Evolutionary conservation across 148 eudicot species (phyloP).

Genomic region (Spergularia marina): DNA sequence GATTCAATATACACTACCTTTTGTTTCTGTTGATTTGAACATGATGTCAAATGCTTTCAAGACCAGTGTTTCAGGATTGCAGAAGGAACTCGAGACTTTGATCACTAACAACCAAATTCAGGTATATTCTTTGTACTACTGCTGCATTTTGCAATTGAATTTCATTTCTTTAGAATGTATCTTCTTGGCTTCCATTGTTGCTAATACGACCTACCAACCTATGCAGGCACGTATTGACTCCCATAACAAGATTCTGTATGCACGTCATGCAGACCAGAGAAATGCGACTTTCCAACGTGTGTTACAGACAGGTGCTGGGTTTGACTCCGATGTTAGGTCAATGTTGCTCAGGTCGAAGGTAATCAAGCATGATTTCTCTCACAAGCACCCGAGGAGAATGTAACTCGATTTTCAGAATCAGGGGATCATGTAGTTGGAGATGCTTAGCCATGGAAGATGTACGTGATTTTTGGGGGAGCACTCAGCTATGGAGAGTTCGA

Average conservation of each 20-base stretch:
- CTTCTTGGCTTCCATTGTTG: neutral
- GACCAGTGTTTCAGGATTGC: constrained; percentile 56
- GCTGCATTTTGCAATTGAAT: neutral
- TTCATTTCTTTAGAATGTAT: neutral
- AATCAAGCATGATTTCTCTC: constrained; percentile 60
- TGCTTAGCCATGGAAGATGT: neutral
- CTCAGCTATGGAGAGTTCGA: neutral
- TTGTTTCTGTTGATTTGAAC: constrained; percentile 80
- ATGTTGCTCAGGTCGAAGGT: constrained; percentile 83
- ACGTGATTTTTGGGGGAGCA: neutral
- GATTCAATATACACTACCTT: constrained; percentile 87
- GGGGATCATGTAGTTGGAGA: neutral
- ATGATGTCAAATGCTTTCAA: constrained; percentile 97
- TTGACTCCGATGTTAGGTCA: constrained; percentile 73
- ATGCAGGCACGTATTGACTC: constrained; percentile 96
- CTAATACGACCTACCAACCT: neutral
- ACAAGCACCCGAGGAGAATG: constrained; percentile 48
- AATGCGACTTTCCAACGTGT: constrained; percentile 89
- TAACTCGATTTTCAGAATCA: constrained; percentile 4
- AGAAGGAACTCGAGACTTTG: constrained; percentile 87
- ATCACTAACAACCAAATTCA: constrained; percentile 85
- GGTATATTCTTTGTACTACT: constrained; percentile 35
- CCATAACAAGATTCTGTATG: constrained; percentile 90
- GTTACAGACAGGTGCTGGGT: constrained; percentile 77
- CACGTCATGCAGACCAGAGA: constrained; percentile 93